These are phyloP conservation scores for Pseudocercospora cruenta DNA, from an alignment of 2,329 filamentous ascomycete genomes.

Conservation along the genomic window DNA sequence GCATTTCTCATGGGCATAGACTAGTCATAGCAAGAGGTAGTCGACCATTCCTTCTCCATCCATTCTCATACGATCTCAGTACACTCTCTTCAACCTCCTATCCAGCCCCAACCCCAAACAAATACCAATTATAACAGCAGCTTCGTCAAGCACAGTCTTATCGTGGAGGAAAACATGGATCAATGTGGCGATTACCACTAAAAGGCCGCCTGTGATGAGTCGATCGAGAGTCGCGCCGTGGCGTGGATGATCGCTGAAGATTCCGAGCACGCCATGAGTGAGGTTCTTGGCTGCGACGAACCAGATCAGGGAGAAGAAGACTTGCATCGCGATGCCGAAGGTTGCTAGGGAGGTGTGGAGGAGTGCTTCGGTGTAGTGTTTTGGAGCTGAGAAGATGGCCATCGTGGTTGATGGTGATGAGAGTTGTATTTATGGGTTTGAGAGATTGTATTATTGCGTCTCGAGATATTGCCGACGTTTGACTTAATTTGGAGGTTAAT, in stretches of 20 bases:
- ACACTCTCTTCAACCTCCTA: background rate
- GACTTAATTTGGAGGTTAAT: no score
- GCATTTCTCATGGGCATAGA: conserved; percentile 50
- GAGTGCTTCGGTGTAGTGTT: background rate
- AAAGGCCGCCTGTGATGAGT: background rate
- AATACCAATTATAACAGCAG: background rate
- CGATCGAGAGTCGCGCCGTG: background rate
- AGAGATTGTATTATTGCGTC: no score
- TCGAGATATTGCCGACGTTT: no score
- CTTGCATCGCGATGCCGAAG: background rate
- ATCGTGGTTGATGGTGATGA: background rate
- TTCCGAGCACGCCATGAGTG: background rate
- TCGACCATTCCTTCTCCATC: background rate
- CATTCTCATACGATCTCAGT: background rate
- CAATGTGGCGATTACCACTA: background rate
- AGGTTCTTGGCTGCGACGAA: background rate
- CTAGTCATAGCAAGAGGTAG: background rate
- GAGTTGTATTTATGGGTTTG: background rate
- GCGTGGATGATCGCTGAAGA: background rate
- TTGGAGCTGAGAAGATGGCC: background rate
- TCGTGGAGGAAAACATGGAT: background rate
- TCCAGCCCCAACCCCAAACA: background rate
- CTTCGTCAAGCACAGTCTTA: background rate
- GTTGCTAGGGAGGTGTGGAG: background rate
- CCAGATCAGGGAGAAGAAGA: background rate